Evolutionary conservation across 2,329 filamentous ascomycete species (phyloP), one percentile per base, ranked within the genome.

Genomic region (Aspergillus intermedius): DNA sequence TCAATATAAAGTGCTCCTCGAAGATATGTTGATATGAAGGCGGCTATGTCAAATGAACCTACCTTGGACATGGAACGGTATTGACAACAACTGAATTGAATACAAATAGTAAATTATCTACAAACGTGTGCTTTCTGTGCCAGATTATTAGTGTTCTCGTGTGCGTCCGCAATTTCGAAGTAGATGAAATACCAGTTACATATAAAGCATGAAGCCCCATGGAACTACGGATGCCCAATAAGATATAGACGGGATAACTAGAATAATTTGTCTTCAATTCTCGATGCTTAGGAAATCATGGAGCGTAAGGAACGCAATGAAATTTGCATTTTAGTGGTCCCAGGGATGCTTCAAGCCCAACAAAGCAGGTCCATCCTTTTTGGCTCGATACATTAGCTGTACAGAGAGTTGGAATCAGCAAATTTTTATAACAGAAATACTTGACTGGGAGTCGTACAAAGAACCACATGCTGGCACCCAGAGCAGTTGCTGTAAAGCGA

Each of bases 401-500:
- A 52, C 30, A 25, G 30, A 35, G 4, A 30, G 4, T n/a, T 28
- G 17, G 46, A n/a, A 47, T 63, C 50, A 63, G 60, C 41, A 52
- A 25, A 42, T 19, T 42, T 44, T 30, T 15, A n/a, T 6, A 35
- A 7, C 10, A 39, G 22, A 28, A 15, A 5, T 6, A 22, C n/a
- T 17, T 21, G 23, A 12, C 2, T 19, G 41, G 30, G 22, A 21
- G 23, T 47, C 63, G 45, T 81, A 97, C 91, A 72, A 93, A 98
- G 75, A 98, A 97, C 93, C 93, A 98, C 93, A 97, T 98, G 74
- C 87, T 88, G 48, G 93, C 93, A 60, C 90, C 88, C 54, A 98
- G 78, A 53, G 85, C 88, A 41, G 89, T 96, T 42, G 88, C 91
- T 50, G 84, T 81, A 71, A 91, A 86, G 67, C 88, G 83, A 77